Conservation (phyloP, 164 flowering plant genomes). For the Kingdonia uniflora region DNA sequence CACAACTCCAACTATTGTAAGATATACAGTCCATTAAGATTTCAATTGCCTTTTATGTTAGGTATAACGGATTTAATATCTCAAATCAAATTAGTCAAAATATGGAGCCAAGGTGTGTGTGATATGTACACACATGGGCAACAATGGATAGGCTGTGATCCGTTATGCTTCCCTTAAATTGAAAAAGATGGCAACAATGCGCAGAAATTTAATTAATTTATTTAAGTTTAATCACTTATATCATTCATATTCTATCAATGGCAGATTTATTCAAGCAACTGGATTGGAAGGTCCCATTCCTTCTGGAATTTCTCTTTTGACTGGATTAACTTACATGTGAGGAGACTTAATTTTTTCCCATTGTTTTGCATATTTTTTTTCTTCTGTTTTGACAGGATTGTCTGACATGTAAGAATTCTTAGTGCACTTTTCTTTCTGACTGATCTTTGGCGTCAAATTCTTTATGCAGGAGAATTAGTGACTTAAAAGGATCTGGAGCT, state of each 20-base stretch:
- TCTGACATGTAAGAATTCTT: neutral
- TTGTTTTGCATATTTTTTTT: neutral
- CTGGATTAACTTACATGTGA: constrained; percentile 9
- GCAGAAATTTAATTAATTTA: too few species aligned
- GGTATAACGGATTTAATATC: too few species aligned
- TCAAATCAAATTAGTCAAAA: too few species aligned
- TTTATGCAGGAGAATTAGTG: constrained; percentile 12
- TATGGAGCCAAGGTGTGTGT: too few species aligned
- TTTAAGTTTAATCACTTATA: too few species aligned
- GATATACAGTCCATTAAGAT: neutral
- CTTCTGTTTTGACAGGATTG: neutral
- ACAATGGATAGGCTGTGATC: too few species aligned
- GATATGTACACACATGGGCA: too few species aligned
- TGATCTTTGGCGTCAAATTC: neutral
- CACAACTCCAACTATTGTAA: constrained; percentile 2
- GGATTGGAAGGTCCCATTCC: constrained; percentile 26
- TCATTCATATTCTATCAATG: neutral
- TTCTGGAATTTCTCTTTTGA: constrained; percentile 16
- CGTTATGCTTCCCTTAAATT: too few species aligned
- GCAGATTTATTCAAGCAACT: constrained; percentile 6
- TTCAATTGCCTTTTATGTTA: neutral
- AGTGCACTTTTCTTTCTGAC: neutral
- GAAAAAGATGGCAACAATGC: too few species aligned
- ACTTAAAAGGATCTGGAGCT: constrained; percentile 3
- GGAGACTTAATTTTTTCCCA: neutral